Evolutionary conservation across 2,329 filamentous ascomycete species (phyloP), one percentile per base, ranked within the genome.

Genomic region (Fusarium newnesense): DNA sequence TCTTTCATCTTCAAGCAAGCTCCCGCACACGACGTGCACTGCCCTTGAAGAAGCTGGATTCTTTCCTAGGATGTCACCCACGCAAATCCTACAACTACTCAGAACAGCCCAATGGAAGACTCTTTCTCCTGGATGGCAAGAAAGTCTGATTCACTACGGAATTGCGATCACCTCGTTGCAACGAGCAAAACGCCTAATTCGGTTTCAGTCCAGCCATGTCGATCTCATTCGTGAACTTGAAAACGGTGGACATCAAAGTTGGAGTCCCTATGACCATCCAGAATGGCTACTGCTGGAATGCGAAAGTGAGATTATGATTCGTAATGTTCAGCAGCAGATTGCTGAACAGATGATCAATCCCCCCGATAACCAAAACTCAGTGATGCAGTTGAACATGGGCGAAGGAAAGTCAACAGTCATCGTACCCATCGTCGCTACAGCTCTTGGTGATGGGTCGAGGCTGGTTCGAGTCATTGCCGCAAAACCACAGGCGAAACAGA

Each of bases 301-400:
- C 2, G 91, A 94, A 60, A 89, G 85, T 39, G 85, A 86, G 2
- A 83, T 94, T 4, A 75, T 90, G 13, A 90, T 94, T 13, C 86
- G 93, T 0, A 76, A 83, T 0, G 85, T 89, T 0, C 91, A 94
- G 75, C 83, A 86, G 6, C 77, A 86, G 4, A 89, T 94, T 56
- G 88, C 91, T 0, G 49, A 64, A 1, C 76, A 86, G 26, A 93
- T 94, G 88, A 86, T 84, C 5, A 57, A 74, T 0, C 85, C 86
- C 0, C 73, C 77, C 0, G 76, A 76, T 0, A 78, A 75, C 0
- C 34, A 77, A 0, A 92, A 91, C 71, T 78, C 85, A 0, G 86
- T 91, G 1, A 86, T 93, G 82, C 90, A 93, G 74, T 79, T 94
- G 5, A 93, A 92, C 70, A 94, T 94, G 91, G 92, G 92, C 0